Percentiles rank a stretch among this genome's conserved stretches.
phyloP scores from a whole-genome alignment of 148 eudicot species.

The Rhododendron vialii region DNA sequence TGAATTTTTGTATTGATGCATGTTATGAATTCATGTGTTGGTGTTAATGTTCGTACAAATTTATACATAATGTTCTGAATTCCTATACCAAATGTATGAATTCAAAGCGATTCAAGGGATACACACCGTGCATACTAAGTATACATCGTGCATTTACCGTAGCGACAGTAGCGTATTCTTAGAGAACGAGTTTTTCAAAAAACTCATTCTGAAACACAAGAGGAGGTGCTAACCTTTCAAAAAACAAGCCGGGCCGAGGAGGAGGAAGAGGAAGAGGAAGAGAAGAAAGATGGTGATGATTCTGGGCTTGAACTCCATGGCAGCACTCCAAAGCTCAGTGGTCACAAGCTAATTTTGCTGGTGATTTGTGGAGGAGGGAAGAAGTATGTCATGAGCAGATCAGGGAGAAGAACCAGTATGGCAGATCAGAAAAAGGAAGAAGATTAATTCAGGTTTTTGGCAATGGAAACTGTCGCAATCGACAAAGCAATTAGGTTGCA shows the following conservation, averaged over 20 bases:
- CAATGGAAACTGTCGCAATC: conserved; percentile 26
- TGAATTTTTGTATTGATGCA: neutral
- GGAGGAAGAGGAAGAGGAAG: conserved; percentile 20
- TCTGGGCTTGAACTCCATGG: conserved; percentile 21
- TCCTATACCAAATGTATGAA: neutral
- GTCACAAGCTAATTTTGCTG: conserved; percentile 1
- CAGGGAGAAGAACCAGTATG: conserved; percentile 2
- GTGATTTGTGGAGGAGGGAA: neutral
- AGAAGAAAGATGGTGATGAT: conserved; percentile 7
- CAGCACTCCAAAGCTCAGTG: neutral
- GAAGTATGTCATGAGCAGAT: neutral
- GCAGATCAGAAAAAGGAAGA: neutral
- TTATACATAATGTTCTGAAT: neutral
- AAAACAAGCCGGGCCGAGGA: conserved; percentile 12
- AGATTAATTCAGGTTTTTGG: conserved; percentile 4
- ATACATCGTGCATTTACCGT: neutral
- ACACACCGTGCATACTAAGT: neutral
- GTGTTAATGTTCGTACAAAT: neutral
- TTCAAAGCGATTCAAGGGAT: neutral
- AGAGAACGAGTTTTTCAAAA: too few species aligned
- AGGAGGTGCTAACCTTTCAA: conserved; percentile 7
- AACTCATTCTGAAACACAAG: neutral
- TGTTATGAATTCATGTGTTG: neutral
- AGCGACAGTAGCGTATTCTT: too few species aligned
- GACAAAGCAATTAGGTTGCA: conserved; percentile 21